Evolutionary conservation across 129 eudicot species (phyloP).

Genomic region (Flaveria trinervia): DNA sequence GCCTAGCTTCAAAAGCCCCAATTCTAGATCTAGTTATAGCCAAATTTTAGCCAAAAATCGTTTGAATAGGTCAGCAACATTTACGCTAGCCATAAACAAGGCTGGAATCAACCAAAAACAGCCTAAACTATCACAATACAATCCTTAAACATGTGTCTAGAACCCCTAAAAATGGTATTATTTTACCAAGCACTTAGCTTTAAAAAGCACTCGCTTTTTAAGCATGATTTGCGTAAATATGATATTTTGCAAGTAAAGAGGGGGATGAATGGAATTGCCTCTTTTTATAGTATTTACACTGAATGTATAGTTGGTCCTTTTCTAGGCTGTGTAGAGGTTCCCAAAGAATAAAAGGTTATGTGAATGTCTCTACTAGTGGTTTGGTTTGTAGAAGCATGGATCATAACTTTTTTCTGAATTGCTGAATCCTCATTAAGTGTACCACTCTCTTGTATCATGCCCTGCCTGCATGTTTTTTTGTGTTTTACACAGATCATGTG

Average conservation of each 20-base stretch:
- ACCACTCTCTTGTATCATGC: neutral
- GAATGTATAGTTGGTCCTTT: neutral
- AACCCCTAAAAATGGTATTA: no score
- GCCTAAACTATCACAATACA: no score
- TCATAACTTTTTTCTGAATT: neutral
- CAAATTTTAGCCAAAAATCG: no score
- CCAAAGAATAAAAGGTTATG: neutral
- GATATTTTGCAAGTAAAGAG: neutral
- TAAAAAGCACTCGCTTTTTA: neutral
- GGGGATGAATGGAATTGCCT: neutral
- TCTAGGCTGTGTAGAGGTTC: slow-evolving; percentile 9
- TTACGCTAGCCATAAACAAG: no score
- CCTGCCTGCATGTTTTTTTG: neutral
- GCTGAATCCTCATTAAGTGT: neutral
- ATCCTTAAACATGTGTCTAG: no score
- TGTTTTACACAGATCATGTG: neutral
- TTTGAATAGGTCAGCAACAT: no score
- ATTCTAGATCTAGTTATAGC: no score
- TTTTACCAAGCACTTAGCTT: no score
- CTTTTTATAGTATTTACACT: neutral
- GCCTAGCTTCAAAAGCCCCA: neutral
- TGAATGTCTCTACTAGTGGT: neutral
- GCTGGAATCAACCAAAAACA: no score
- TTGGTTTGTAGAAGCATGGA: slow-evolving; percentile 12
- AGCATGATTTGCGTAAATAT: neutral